Evolutionary conservation across 129 eudicot species (phyloP).

Genomic region (Heracleum sosnowskyi): DNA sequence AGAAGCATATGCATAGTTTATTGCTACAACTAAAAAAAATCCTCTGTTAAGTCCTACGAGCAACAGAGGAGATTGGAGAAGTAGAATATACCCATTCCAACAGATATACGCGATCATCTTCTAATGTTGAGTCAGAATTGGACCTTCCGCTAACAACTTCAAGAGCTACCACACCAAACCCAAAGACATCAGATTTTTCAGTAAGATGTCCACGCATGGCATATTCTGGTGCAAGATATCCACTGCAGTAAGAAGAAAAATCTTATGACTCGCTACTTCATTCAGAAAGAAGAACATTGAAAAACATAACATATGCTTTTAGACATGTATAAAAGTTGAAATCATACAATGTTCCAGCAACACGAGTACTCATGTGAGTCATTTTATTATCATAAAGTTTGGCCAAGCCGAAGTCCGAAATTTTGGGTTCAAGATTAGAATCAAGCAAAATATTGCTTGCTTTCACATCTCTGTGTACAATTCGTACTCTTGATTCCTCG

Average conservation of each 20-base stretch:
- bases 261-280: background rate
- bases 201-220: slow-evolving; percentile 91
- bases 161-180: slow-evolving; percentile 80
- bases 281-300: background rate
- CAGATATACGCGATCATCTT: slow-evolving; percentile 48
- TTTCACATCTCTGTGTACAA: slow-evolving; percentile 77
- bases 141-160: slow-evolving; percentile 72
- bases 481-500: slow-evolving; percentile 59
- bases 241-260: slow-evolving; percentile 23
- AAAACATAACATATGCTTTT: background rate
- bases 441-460: slow-evolving; percentile 86
- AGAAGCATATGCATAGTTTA: background rate
- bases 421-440: slow-evolving; percentile 56
- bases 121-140: slow-evolving; percentile 47
- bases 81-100: slow-evolving; percentile 38
- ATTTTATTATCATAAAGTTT: slow-evolving; percentile 71
- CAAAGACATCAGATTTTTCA: slow-evolving; percentile 79
- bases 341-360: slow-evolving; percentile 84
- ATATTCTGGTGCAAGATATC: slow-evolving; percentile 87
- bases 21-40: too few species aligned
- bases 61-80: background rate
- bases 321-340: background rate
- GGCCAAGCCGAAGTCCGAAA: slow-evolving; percentile 87
- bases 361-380: slow-evolving; percentile 83
- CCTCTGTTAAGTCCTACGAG: background rate